These are phyloP conservation scores for Filobasidium floriforme DNA, from an alignment of 768 basidiomycete genomes.

Conservation along the genomic window DNA sequence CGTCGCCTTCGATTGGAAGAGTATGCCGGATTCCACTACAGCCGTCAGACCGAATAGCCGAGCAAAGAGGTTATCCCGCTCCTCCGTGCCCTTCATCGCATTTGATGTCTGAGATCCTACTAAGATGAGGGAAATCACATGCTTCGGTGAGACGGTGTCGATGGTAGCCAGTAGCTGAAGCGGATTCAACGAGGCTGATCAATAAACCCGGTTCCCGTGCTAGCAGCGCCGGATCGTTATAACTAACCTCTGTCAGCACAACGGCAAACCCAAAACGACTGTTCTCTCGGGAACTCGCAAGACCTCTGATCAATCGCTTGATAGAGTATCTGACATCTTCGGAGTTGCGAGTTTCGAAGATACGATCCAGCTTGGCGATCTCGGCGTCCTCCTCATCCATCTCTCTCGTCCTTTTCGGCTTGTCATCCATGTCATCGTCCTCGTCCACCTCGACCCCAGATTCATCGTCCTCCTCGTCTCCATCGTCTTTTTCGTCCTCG, in stretches of 20 bases:
- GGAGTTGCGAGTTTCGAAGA: slow-evolving; percentile 60
- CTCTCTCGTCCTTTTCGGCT: background rate
- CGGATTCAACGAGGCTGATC: background rate
- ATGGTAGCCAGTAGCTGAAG: slow-evolving; percentile 68
- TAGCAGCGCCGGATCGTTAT: too few species aligned
- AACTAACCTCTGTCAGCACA: slow-evolving; percentile 79
- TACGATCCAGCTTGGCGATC: slow-evolving; percentile 33
- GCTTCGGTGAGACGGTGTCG: slow-evolving; percentile 65
- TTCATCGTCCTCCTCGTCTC: slow-evolving; percentile 33
- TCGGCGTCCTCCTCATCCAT: slow-evolving; percentile 25
- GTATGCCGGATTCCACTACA: slow-evolving; percentile 73
- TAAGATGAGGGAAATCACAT: slow-evolving; percentile 67
- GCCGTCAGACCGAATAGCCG: slow-evolving; percentile 82
- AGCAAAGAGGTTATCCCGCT: slow-evolving; percentile 85
- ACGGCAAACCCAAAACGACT: slow-evolving; percentile 93
- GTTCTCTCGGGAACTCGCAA: slow-evolving; percentile 86
- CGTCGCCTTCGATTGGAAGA: slow-evolving; percentile 59
- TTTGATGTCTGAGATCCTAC: slow-evolving; percentile 64
- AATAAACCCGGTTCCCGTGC: too few species aligned
- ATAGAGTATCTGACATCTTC: slow-evolving; percentile 91
- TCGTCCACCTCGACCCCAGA: slow-evolving; percentile 29
- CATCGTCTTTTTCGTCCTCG: slow-evolving; percentile 35
- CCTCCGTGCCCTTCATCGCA: slow-evolving; percentile 81
- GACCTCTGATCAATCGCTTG: slow-evolving; percentile 71
- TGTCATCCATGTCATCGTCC: slow-evolving; percentile 45